Base-by-base conservation (phyloP, 495 filamentous ascomycete genomes). In the Tuber magnatum region DNA sequence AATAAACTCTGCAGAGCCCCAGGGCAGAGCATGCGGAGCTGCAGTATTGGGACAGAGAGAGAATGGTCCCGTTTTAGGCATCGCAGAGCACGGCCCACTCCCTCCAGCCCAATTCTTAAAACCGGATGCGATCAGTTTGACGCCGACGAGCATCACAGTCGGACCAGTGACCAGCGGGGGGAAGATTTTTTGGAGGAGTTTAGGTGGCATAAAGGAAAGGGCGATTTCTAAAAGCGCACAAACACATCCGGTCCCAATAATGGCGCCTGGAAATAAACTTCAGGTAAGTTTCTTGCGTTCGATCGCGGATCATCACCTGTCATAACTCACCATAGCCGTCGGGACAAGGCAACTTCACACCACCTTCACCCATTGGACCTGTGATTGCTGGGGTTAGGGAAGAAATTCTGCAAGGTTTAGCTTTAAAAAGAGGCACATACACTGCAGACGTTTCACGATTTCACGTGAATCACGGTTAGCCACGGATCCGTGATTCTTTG, bases 21-120 rank as follows among this genome's bases (percentile, higher is more conserved):
- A 97, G 1, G 91, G 92, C 1, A 97, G 86, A 32, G 94, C 87
- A 79, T 93, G 92, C 28, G 94, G 93, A 0, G 93, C 92, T 41
- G 84, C 82, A 42, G 90, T 88, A 75, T 85, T 87, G 0, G 94
- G 94, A 81, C 94, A 97, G 48, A 91, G 82, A 9, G 86, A 84
- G 79, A 85, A 92, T 73, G 86, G 83, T 10, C 90, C 89, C 5
- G 83, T 83, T 14, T 85, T 84, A 9, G 90, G 88, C 42, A 87
- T 83, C 20, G 83, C 83, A 2, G 86, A 82, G 82, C 93, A 97
- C 28, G 83, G 83, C 0, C 90, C 90, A 38, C 86, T 86, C 68
- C 94, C 93, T 73, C 94, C 94, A 24, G 90, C 92, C 94, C 94
- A 97, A 82, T 93, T 88, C 80, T 92, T 84, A 83, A 97, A 92